Evolutionary conservation across 176 grass and related monocot genomes (phyloP).

Genomic region (Eleusine coracana): DNA sequence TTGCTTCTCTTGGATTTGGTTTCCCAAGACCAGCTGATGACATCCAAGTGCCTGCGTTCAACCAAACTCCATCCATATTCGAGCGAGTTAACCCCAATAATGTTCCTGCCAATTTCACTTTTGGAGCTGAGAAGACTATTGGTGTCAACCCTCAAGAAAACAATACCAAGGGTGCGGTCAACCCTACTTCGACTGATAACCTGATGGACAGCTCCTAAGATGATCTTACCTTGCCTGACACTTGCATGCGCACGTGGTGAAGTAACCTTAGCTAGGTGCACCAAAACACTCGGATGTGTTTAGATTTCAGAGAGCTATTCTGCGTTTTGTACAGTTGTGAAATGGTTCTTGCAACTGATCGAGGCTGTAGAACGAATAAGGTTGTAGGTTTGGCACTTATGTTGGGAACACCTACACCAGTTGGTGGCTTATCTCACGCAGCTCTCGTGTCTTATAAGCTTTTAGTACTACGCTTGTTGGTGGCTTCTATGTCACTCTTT

Average conservation of each 20-base stretch:
- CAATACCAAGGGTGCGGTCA: not conserved
- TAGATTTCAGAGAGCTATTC: slow-evolving; percentile 24
- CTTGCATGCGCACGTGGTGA: not conserved
- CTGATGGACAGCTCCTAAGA: slow-evolving; percentile 74
- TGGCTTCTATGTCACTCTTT: too few relatives aligned
- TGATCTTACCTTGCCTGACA: slow-evolving; percentile 1
- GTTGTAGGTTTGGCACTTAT: slow-evolving; percentile 1
- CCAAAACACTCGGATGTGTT: not conserved
- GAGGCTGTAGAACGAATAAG: slow-evolving; percentile 9
- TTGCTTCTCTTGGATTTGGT: slow-evolving; percentile 68
- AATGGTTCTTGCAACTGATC: slow-evolving; percentile 34
- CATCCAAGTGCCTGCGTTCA: slow-evolving; percentile 53
- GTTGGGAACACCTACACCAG: not conserved
- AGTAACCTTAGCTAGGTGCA: slow-evolving; percentile 27
- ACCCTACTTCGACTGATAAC: slow-evolving; percentile 38
- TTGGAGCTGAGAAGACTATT: slow-evolving; percentile 48
- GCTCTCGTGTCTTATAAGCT: not conserved
- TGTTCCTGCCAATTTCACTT: slow-evolving; percentile 51
- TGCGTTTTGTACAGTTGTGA: slow-evolving; percentile 2
- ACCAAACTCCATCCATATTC: slow-evolving; percentile 67
- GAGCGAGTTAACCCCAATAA: slow-evolving; percentile 43
- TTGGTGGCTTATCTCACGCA: not conserved
- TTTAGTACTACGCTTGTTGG: not conserved
- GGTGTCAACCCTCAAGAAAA: slow-evolving; percentile 11
- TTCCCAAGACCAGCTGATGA: slow-evolving; percentile 54